A percentile compares a stretch with the other conserved stretches of the same genome.
Evolutionary conservation across 768 basidiomycete species (phyloP).

Genomic region (Naganishia onofrii): DNA sequence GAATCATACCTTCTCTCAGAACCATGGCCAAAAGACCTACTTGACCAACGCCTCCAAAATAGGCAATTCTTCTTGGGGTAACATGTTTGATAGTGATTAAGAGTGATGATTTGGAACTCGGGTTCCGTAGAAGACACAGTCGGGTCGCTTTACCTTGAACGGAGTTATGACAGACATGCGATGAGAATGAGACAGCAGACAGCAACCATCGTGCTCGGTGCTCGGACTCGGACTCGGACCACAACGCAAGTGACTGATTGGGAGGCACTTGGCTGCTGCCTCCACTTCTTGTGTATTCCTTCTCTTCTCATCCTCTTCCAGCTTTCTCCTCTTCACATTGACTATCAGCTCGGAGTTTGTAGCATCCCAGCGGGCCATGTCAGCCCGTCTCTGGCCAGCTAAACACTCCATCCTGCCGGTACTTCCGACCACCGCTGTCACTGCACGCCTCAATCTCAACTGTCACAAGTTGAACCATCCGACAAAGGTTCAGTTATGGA

Average conservation of each 20-base stretch:
- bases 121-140: no score
- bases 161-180: no score
- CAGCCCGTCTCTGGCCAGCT: constrained; percentile 15
- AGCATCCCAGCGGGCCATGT: background rate
- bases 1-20: background rate
- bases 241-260: no score
- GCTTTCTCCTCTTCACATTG: background rate
- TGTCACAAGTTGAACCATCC: constrained; percentile 24
- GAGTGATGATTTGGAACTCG: background rate
- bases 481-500: background rate
- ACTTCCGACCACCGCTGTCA: background rate
- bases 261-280: background rate
- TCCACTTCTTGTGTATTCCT: background rate
- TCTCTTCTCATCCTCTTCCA: background rate
- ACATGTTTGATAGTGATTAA: constrained; percentile 17
- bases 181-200: background rate
- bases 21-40: constrained; percentile 54
- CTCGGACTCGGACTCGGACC: no score
- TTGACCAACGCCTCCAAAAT: constrained; percentile 93
- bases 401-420: constrained; percentile 13
- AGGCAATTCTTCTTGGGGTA: constrained; percentile 66
- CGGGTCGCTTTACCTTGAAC: no score
- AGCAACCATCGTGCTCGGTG: no score
- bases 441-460: constrained; percentile 6
- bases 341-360: no score